Evolutionary conservation across 345 rosid genomes (phyloP), one percentile per base, ranked within the genome.

Genomic region (Murraya koenigii): DNA sequence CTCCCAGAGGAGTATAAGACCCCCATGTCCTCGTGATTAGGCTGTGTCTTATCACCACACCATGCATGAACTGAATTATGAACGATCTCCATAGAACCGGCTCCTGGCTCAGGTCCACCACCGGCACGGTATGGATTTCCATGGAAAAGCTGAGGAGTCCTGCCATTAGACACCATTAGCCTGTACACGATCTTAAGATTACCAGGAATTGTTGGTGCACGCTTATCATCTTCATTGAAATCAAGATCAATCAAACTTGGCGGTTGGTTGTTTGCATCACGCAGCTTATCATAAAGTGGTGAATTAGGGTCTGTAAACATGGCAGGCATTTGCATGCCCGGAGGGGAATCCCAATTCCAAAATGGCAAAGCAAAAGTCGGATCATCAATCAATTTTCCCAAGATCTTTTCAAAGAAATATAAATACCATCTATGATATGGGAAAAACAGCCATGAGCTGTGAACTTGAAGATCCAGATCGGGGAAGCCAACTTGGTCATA

Each of bases 331-430:
- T 67, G 77, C 92, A 89, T 89, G 38, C 94, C 94, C 1, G 59
- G 39, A 0, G 94, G 87, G 8, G 88, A 61, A 71, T 88, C 92
- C 92, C 94, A 88, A 58, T 88, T 90, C 94, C 94, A 88, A 22
- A 75, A 90, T 0, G 94, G 90, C 71, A 88, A 69, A 23, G 90
- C 86, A 32, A 90, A 90, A 56, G 83, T 82, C 8, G 92, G 90
- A 60, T 88, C 94, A 39, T 76, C 85, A n/a, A 90, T 88, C 39
- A 90, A 65, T 36, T 84, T 86, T 6, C 89, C 94, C 36, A 88
- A 76, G 38, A 87, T 90, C 75, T 71, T 88, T 74, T 90, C 92
- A 28, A 60, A 71, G 82, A 87, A 90, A 80, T 90, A 78, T 2
- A 88, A 85, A 69, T 87, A 90, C 59, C 66, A 82, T 68, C 92